Base-by-base conservation (phyloP, 1,284 basidiomycete genomes). In the Irpex rosettiformis region DNA sequence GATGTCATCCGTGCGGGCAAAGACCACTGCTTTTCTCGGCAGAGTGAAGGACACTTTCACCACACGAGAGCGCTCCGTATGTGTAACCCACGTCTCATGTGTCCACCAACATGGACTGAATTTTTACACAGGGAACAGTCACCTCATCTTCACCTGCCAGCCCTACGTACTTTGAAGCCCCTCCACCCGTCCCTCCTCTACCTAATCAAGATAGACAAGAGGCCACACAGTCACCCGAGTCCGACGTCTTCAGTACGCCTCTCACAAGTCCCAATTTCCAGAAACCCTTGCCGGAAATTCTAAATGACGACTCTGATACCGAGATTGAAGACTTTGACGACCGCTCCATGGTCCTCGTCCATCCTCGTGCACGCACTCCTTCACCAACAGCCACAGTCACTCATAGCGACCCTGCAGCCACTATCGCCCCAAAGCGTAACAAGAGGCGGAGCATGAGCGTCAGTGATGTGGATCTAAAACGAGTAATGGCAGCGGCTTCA, bases 361-460 rank as follows among this genome's bases (percentile, higher is more conserved):
- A 85, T 55, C 77, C 74, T 60, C 68, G 78, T 49, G 72, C 75
- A 27, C 66, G 72, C 24, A 64, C 72, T 30, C 70, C 79, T 54
- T 72, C 71, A 16, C 71, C 70, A 1, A 70, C 67, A 16, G 63
- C 66, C 3, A 70, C 71, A 2, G 65, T 69, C 57, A 69, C 63
- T 52, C 61, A 63, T 51, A 55, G 58, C 52, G 51, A 61, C 22
- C 58, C 57, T 47, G 25, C 58, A 29, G 60, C 48, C 27, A 54
- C 66, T 5, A 66, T 66, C 16, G 69, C 70, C 21, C 74, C 72
- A 30, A 64, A 64, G 25, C 73, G 78, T 48, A 74, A 70, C 61
- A 88, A 85, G 65, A 81, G 88, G 65, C 76, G 90, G 62, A 91
- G 89, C 69, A 84, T 88, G 82, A 90, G 88, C 64, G 83, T 89